These are phyloP conservation scores for Spathaspora passalidarum DNA, from an alignment of 805 yeast genomes.

Conservation along the genomic window DNA sequence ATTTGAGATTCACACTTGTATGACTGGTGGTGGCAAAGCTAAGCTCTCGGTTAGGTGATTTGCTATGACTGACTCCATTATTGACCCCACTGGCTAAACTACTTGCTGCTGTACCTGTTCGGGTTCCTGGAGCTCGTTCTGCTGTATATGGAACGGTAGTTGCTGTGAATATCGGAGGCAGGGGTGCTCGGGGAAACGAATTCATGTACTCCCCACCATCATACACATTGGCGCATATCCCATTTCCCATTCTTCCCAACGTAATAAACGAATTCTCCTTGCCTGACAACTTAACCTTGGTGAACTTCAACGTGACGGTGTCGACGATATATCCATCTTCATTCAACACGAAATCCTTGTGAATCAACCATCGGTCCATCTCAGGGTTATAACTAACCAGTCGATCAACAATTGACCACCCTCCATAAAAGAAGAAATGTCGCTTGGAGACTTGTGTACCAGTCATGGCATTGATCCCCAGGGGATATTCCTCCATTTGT, in stretches of 20 bases:
- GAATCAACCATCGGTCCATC: constrained; percentile 33
- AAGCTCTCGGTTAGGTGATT: neutral
- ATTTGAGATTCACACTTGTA: neutral
- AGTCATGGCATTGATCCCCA: constrained; percentile 47
- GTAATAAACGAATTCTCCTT: constrained; percentile 14
- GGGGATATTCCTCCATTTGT: constrained; percentile 34
- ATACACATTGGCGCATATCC: constrained; percentile 24
- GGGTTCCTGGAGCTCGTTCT: neutral
- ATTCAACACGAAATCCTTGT: constrained; percentile 47
- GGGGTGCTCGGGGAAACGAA: neutral
- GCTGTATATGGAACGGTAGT: neutral
- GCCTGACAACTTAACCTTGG: constrained; percentile 32
- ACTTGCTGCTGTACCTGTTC: neutral
- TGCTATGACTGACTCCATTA: neutral
- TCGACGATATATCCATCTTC: constrained; percentile 61
- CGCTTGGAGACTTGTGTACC: constrained; percentile 51
- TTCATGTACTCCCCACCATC: constrained; percentile 6
- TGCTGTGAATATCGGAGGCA: constrained; percentile 1
- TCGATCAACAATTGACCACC: constrained; percentile 43
- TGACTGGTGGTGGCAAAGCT: neutral
- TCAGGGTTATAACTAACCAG: constrained; percentile 20
- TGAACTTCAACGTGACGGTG: constrained; percentile 44
- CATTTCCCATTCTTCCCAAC: constrained; percentile 32
- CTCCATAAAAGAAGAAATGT: constrained; percentile 68
- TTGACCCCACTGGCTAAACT: neutral